Evolutionary conservation across 1,284 basidiomycete genomes (phyloP).

Genomic region (Wolfiporia cocos): DNA sequence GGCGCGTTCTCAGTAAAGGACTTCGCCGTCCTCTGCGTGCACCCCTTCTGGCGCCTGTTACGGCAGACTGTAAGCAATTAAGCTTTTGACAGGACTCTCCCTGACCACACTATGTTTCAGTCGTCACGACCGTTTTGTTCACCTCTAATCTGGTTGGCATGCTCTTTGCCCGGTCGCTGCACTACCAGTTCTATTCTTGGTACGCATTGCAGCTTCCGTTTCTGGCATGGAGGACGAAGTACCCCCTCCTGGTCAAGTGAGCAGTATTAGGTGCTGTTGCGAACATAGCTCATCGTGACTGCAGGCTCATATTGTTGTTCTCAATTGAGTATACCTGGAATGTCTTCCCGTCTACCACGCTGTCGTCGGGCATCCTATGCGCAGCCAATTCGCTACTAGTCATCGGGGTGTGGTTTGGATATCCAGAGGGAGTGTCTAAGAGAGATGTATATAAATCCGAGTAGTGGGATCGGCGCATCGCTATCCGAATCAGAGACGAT

Average conservation of each 20-base stretch:
- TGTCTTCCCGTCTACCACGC: constrained; percentile 72
- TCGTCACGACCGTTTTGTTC: constrained; percentile 78
- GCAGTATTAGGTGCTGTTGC: constrained; percentile 1
- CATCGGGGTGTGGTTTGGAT: constrained; percentile 58
- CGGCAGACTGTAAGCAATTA: constrained; percentile 52
- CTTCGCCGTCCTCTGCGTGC: constrained; percentile 44
- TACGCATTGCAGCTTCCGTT: constrained; percentile 93
- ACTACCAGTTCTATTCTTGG: constrained; percentile 99
- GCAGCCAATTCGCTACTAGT: constrained; percentile 54
- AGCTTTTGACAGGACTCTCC: constrained; percentile 8
- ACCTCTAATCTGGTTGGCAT: constrained; percentile 93
- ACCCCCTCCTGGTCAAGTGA: constrained; percentile 52
- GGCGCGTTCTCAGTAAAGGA: constrained; percentile 48
- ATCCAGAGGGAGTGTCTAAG: constrained; percentile 28
- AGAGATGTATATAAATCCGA: constrained; percentile 4
- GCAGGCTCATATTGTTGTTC: constrained; percentile 55
- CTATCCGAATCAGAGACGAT: constrained; percentile 3
- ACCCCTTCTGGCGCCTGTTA: constrained; percentile 39
- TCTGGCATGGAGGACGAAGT: constrained; percentile 70
- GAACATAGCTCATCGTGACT: constrained; percentile 1
- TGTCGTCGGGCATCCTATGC: constrained; percentile 65
- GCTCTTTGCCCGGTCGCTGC: constrained; percentile 88
- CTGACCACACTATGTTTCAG: constrained; percentile 34
- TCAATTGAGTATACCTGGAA: constrained; percentile 87
- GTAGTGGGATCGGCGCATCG: constrained; percentile 1